Percentiles rank a stretch among this genome's conserved stretches.
phyloP scores from a whole-genome alignment of 768 basidiomycete genomes.

The Lentinus brumalis region DNA sequence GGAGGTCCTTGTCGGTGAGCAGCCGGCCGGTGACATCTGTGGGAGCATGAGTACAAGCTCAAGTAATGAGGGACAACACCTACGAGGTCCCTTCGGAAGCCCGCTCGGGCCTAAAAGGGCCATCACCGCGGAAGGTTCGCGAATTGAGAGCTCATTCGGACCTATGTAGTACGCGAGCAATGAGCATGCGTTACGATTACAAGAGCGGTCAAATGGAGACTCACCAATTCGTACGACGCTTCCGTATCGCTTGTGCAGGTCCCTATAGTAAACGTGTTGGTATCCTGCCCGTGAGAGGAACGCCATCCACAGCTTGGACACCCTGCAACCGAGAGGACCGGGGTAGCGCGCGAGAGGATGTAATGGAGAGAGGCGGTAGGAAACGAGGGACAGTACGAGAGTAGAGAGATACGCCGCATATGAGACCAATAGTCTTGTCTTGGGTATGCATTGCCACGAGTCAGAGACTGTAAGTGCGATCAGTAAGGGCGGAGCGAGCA shows the following conservation, averaged over 20 bases:
- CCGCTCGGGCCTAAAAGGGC: slow-evolving; percentile 35
- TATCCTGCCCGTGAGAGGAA: slow-evolving; percentile 26
- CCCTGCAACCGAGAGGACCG: slow-evolving; percentile 27
- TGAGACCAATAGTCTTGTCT: background rate
- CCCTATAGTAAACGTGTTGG: slow-evolving; percentile 30
- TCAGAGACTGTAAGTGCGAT: background rate
- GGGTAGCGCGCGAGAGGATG: slow-evolving; percentile 20
- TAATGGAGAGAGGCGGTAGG: slow-evolving; percentile 17
- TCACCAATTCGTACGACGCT: slow-evolving; percentile 39
- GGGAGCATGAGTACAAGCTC: background rate
- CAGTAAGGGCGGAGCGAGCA: background rate
- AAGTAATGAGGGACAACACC: slow-evolving; percentile 37
- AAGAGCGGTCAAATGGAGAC: background rate
- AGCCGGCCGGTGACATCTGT: background rate
- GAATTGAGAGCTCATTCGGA: slow-evolving; percentile 49
- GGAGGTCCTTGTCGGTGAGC: slow-evolving; percentile 12
- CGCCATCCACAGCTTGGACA: slow-evolving; percentile 33
- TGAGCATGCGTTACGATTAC: too few species aligned
- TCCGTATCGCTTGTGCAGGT: slow-evolving; percentile 40
- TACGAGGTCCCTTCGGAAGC: slow-evolving; percentile 44
- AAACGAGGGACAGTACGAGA: background rate
- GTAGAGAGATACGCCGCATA: background rate
- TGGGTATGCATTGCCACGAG: background rate
- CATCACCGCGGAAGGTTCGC: slow-evolving; percentile 34
- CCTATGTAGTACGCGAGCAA: slow-evolving; percentile 31